Base-by-base conservation (phyloP, 2,329 filamentous ascomycete species). In the Aspergillus floridensis region DNA sequence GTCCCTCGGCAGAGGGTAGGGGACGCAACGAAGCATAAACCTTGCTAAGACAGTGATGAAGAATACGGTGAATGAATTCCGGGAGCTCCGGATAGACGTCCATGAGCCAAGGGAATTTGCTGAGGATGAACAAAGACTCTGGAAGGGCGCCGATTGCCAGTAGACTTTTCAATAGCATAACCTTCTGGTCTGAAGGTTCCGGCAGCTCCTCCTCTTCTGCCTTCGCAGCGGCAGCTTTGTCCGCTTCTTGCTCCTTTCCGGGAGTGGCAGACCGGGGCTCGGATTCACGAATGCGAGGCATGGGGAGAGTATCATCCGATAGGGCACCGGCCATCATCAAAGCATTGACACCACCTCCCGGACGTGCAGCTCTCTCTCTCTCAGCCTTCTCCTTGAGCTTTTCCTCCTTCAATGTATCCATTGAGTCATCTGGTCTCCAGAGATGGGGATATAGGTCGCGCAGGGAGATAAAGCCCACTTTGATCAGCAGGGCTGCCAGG, bases 401-500 rank as follows among this genome's bases (percentile, higher is more conserved):
- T 65, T 87, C 86, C 46, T 86, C 82, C 63, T 86, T 88, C 54
- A 96, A 80, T 6, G 80, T 81, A 44, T 89, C 84, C 93, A 99
- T 98, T 4, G 86, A 82, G 32, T 91, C 87, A 65, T 98, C 95
- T 0, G 84, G 79, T 7, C 95, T 92, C 80, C 92, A 96, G 0
- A 99, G 83, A 73, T 99, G 95, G 16, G 92, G 88, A 73, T 96
- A 98, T 1, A 99, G 80, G 71, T 99, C 95, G 55, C 87, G 84
- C 6, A 99, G 80, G 1, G 95, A 97, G 60, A 99, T 91, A 74
- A 99, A 99, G 1, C 95, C 96, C 65, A 97, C 91, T 77, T 99
- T 99, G 77, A 99, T 93, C 31, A 99, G 84, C 35, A 98, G 84
- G 1, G 95, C 93, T 0, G 93, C 89, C 19, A 99, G 84, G 66